phyloP scores from a whole-genome alignment of 805 yeast genomes.

The Saturnispora sanitii region DNA sequence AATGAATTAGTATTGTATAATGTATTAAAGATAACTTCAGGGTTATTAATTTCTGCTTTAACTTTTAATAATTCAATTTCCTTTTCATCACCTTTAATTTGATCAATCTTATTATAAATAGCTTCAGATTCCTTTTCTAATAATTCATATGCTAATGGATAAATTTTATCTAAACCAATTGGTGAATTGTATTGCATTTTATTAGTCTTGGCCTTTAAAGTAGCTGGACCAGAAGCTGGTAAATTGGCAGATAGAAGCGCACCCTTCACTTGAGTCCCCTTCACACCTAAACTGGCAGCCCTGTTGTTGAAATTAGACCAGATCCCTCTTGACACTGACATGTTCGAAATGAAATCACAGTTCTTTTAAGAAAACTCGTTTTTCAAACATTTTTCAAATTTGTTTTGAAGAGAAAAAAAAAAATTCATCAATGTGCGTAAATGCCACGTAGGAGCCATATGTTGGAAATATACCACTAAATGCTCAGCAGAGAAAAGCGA shows the following conservation, averaged over 20 bases:
- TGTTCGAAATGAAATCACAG: not conserved
- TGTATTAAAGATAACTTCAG: constrained; percentile 72
- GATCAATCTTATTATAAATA: constrained; percentile 31
- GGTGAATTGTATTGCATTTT: constrained; percentile 58
- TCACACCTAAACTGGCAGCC: constrained; percentile 24
- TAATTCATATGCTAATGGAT: constrained; percentile 54
- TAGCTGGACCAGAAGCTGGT: constrained; percentile 40
- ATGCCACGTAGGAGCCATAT: no score
- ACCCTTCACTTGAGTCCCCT: constrained; percentile 19
- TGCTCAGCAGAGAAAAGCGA: no score
- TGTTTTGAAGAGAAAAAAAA: not conserved
- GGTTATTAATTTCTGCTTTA: constrained; percentile 66
- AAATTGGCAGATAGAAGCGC: constrained; percentile 26
- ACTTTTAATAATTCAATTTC: constrained; percentile 30
- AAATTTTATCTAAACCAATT: constrained; percentile 57
- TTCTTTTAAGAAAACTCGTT: not conserved
- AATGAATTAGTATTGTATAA: constrained; percentile 36
- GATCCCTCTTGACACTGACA: constrained; percentile 24
- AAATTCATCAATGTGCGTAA: no score
- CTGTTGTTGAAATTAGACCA: constrained; percentile 30
- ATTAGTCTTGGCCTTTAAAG: constrained; percentile 34
- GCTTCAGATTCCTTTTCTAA: constrained; percentile 38
- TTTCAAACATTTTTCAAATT: no score
- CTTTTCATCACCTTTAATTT: constrained; percentile 18
- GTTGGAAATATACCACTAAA: no score